Conservation (phyloP, 2,329 filamentous ascomycete genomes). For the Phoma herbarum region DNA sequence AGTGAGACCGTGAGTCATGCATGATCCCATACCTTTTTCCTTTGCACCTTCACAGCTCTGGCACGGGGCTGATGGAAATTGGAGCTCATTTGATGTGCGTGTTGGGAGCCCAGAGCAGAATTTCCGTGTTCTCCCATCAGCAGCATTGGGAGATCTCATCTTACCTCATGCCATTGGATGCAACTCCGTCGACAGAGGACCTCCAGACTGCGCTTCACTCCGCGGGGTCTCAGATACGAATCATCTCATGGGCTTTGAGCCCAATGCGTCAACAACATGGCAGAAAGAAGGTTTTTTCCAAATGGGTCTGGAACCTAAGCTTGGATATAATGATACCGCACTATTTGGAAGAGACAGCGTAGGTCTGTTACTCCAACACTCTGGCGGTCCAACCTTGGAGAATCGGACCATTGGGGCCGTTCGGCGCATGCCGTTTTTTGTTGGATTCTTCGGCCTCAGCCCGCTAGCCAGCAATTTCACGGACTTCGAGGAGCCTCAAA, state of each 20-base stretch:
- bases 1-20: no score
- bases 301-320: not conserved
- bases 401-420: not conserved
- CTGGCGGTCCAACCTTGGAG: not conserved
- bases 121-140: not conserved
- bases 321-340: not conserved
- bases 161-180: not conserved
- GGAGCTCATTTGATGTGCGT: not conserved
- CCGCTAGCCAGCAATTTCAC: not conserved
- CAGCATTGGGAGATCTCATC: not conserved
- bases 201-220: not conserved
- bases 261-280: not conserved
- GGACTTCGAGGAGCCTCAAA: not conserved
- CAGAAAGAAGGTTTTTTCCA: not conserved
- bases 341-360: not conserved
- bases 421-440: not conserved
- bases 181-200: not conserved
- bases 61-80: not conserved
- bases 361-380: not conserved
- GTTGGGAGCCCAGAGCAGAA: not conserved
- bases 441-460: not conserved
- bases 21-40: not conserved
- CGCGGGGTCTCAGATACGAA: not conserved
- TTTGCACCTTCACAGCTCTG: not conserved
- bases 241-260: not conserved